Base-by-base conservation (phyloP, 768 basidiomycete genomes). In the Serendipita indica region DNA sequence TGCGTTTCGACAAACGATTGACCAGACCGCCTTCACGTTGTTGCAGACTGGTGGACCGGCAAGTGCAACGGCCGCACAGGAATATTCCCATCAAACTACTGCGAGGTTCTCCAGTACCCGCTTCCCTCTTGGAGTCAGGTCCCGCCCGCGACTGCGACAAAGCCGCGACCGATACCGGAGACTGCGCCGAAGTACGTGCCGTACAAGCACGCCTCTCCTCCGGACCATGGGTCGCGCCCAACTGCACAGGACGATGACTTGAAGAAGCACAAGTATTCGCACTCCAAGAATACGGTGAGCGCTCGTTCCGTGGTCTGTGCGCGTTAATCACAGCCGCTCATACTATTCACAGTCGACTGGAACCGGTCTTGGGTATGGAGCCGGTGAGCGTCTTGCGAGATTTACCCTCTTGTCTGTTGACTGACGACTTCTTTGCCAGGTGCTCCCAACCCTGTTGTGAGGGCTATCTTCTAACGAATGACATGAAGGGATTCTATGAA, bases 1-100 rank as follows among this genome's bases (percentile, higher is more conserved):
- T 46, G 7, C 12, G 18, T 37, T 10, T 18, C 10, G 35, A 14
- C 43, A 27, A 7, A 10, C 22, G 12, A 7, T 14, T 10, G 25
- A 46, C 10, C 43, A 10, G 13, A 46, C 13, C 25, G 7, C 3
- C 22, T n/a, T 54, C 49, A 30, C n/a, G n/a, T n/a, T n/a, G n/a
- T n/a, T n/a, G 12, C 49, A 54, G 49, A 54, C 49, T 54, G 49
- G 49, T 54, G 49, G 49, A 54, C 49, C 22, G 49, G 49, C 49
- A 54, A 33, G 32, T 27, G 22, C 49, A 33, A 33, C n/a, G 49
- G 49, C 20, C 49, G 49, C 3, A 54, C 49, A 2, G 49, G 49
- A 16, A 54, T 54, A 20, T 54, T 54, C 49, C 49, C 49, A 7
- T 54, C 49, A 2, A 54, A 54, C n/a, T 54, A 54, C 32, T 27